Evolutionary conservation across 1,284 basidiomycete genomes (phyloP).

Genomic region (Leccinum variabile): DNA sequence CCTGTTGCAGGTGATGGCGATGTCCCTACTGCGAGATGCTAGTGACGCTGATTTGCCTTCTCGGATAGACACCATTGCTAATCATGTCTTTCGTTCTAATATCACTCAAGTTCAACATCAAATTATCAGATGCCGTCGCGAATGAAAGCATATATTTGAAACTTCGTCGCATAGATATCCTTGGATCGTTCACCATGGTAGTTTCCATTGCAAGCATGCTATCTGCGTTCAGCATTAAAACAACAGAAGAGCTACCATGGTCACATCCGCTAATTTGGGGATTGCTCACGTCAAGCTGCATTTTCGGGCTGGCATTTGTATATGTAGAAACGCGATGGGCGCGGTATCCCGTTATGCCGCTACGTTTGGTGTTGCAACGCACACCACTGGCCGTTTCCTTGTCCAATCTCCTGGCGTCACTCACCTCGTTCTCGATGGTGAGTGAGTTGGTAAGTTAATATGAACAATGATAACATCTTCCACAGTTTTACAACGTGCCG

Average conservation of each 20-base stretch:
- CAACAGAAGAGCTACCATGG: not conserved
- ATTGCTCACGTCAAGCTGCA: not conserved
- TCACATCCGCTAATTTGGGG: not conserved
- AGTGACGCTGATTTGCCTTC: not conserved
- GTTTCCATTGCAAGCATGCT: not conserved
- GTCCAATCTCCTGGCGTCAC: not conserved
- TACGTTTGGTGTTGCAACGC: not conserved
- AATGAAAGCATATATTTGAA: constrained; percentile 60
- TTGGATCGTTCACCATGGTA: constrained; percentile 44
- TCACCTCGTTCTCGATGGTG: not conserved
- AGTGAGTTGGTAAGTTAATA: not conserved
- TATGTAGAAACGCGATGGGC: not conserved
- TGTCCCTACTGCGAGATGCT: not conserved
- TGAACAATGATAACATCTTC: too few species aligned
- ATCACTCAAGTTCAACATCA: constrained; percentile 43
- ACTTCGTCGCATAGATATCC: constrained; percentile 65
- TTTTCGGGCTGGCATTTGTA: not conserved
- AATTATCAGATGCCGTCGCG: constrained; percentile 58
- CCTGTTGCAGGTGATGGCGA: not conserved
- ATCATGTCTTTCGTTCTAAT: not conserved
- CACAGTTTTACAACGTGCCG: too few species aligned
- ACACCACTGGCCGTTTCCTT: not conserved
- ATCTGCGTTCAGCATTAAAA: not conserved
- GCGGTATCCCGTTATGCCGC: not conserved
- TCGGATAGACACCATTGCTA: not conserved